Conservation (phyloP, 768 basidiomycete species). For the Wakefieldia striispora region DNA sequence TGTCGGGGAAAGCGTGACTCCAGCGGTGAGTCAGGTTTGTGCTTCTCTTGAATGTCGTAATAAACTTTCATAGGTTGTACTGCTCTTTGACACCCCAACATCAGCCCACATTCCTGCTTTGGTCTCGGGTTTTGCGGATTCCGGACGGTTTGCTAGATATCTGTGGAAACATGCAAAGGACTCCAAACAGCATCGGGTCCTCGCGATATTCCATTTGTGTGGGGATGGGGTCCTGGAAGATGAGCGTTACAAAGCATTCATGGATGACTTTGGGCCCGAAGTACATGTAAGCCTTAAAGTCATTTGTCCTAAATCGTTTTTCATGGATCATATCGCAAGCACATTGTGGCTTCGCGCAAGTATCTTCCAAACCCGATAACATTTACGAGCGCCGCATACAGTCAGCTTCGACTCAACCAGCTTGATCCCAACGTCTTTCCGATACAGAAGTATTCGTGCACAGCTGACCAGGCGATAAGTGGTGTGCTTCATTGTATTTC, state of each 20-base stretch:
- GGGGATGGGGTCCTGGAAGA: slow-evolving; percentile 72
- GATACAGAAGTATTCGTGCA: slow-evolving; percentile 52
- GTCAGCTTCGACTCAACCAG: slow-evolving; percentile 67
- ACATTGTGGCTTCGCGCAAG: slow-evolving; percentile 68
- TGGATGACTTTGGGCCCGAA: slow-evolving; percentile 59
- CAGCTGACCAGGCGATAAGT: slow-evolving; percentile 38
- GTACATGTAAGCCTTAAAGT: slow-evolving; percentile 51
- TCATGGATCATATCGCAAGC: slow-evolving; percentile 43
- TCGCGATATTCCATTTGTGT: slow-evolving; percentile 65
- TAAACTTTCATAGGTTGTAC: slow-evolving; percentile 43
- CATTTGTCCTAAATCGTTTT: not conserved
- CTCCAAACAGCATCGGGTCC: slow-evolving; percentile 42
- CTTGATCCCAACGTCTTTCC: slow-evolving; percentile 76
- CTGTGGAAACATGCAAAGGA: slow-evolving; percentile 41
- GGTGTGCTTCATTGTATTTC: slow-evolving; percentile 21
- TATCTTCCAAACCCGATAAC: slow-evolving; percentile 62
- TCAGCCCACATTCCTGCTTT: slow-evolving; percentile 54
- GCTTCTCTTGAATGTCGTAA: not conserved
- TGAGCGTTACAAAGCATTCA: slow-evolving; percentile 65
- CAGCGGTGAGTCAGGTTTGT: slow-evolving; percentile 37
- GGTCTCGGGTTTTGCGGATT: slow-evolving; percentile 44
- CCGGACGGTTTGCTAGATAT: slow-evolving; percentile 48
- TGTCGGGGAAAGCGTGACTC: slow-evolving; percentile 50
- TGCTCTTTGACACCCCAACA: slow-evolving; percentile 74
- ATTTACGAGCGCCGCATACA: slow-evolving; percentile 71